Base-by-base conservation (phyloP, 805 yeast genomes). In the Huiozyma sinensis region DNA sequence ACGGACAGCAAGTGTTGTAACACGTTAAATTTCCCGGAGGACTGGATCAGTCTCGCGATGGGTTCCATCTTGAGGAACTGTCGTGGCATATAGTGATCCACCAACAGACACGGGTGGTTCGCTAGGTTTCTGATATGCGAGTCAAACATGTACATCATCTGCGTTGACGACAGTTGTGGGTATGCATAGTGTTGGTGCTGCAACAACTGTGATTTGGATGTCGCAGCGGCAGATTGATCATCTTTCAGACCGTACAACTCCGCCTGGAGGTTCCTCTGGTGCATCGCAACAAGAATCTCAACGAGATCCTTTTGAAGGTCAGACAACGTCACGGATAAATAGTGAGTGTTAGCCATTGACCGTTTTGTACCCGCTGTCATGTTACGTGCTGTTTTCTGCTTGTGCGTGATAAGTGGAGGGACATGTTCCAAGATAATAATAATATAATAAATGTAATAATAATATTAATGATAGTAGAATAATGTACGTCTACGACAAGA, bases 71-170 rank as follows among this genome's bases (percentile, higher is more conserved):
- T 63, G 11, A 84, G 57, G 49, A 83, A 63, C 44, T 79, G 81
- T 50, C 77, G 77, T 6, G 92, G 88, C 58, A 83, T 78, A 52
- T 77, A 84, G 59, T 84, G 92, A 50, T 82, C 84, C 30, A 83
- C 89, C 37, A 84, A 58, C 35, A 84, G 62, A 36, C 81, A 76
- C 2, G 90, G 86, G 60, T 84, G 89, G 52, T 73, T 77, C 3
- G 73, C 66, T 0, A 79, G 62, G n/a, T 71, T 69, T 33, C 67
- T 55, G 5, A 80, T 56, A 50, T 73, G 78, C 6, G 53, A 49
- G 38, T 57, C 55, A 5, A 61, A 50, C 46, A 60, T 43, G 36
- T 55, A 55, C 13, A 53, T 56, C 45, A 61, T 41, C 44, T 61
- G 64, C 28, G 38, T 67, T 58, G 44, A 74, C 55, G 44, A 76